Evolutionary conservation across 495 filamentous ascomycete species (phyloP).

Genomic region (Aspergillus affinis): DNA sequence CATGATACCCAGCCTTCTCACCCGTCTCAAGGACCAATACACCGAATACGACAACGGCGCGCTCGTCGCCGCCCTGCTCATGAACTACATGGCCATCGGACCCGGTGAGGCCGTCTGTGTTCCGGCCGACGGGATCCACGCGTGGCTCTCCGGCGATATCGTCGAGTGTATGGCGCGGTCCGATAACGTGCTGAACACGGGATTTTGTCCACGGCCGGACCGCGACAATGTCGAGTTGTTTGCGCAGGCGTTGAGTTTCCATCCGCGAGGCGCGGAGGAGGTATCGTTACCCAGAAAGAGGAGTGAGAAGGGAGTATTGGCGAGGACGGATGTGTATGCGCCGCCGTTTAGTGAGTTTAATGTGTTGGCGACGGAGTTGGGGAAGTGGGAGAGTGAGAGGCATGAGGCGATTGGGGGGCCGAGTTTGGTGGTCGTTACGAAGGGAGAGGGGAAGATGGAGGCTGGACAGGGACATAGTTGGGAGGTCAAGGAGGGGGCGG

Average conservation of each 20-base stretch:
- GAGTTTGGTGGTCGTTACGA: conserved; percentile 63
- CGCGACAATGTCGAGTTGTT: conserved; percentile 65
- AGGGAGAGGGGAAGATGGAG: conserved; percentile 59
- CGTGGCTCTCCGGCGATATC: conserved; percentile 75
- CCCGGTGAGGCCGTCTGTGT: conserved; percentile 71
- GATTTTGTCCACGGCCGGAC: conserved; percentile 67
- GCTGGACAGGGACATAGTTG: conserved; percentile 46
- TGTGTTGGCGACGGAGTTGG: conserved; percentile 60
- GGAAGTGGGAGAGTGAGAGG: conserved; percentile 55
- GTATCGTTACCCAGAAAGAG: conserved; percentile 48
- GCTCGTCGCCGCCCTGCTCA: conserved; percentile 62
- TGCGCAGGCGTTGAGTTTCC: conserved; percentile 58
- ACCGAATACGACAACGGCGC: conserved; percentile 53
- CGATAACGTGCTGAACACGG: conserved; percentile 75
- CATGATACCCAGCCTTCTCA: conserved; percentile 63
- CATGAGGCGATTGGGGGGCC: conserved; percentile 60
- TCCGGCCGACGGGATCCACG: conserved; percentile 76
- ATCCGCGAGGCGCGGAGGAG: conserved; percentile 55
- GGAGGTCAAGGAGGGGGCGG: conserved; percentile 58
- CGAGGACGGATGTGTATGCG: conserved; percentile 60
- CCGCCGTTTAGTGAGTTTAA: conserved; percentile 75
- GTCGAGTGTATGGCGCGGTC: conserved; percentile 84
- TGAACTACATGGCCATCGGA: conserved; percentile 70
- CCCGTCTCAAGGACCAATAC: conserved; percentile 66
- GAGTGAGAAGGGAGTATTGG: conserved; percentile 53